Evolutionary conservation across 2,329 filamentous ascomycete genomes (phyloP).

Genomic region (Trichoderma aggressivum): DNA sequence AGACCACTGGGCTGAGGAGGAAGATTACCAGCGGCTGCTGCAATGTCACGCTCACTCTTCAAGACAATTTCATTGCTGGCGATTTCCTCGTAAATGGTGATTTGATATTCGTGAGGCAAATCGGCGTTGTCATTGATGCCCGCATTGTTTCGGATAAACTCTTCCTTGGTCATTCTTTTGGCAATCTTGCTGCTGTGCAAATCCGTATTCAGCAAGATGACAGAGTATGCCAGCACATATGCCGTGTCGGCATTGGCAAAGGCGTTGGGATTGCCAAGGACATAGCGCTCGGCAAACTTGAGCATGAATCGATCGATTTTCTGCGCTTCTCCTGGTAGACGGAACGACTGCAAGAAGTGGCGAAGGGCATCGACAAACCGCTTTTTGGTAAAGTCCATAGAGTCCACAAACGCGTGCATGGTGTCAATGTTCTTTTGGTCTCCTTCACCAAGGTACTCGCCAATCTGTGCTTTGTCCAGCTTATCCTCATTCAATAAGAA

Average conservation of each 20-base stretch:
- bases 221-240: slow-evolving; percentile 92
- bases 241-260: slow-evolving; percentile 98
- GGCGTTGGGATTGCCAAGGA: slow-evolving; percentile 90
- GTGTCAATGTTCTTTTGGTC: slow-evolving; percentile 91
- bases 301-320: slow-evolving; percentile 99
- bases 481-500: slow-evolving; percentile 81
- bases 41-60: slow-evolving; percentile 84
- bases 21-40: slow-evolving; percentile 69
- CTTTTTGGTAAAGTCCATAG: slow-evolving; percentile 88
- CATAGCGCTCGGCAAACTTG: slow-evolving; percentile 96
- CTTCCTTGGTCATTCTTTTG: slow-evolving; percentile 87
- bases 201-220: slow-evolving; percentile 95
- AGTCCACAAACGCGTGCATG: slow-evolving; percentile 97
- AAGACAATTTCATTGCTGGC: slow-evolving; percentile 88
- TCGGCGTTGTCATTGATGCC: slow-evolving; percentile 97
- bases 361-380: slow-evolving; percentile 91
- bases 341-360: slow-evolving; percentile 90
- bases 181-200: slow-evolving; percentile 84
- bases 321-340: slow-evolving; percentile 90
- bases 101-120: slow-evolving; percentile 87
- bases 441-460: slow-evolving; percentile 91
- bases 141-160: slow-evolving; percentile 98
- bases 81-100: slow-evolving; percentile 90
- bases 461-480: slow-evolving; percentile 86
- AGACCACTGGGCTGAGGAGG: slow-evolving; percentile 63